phyloP scores from a whole-genome alignment of 768 basidiomycete genomes.

The Amanita phalloides region DNA sequence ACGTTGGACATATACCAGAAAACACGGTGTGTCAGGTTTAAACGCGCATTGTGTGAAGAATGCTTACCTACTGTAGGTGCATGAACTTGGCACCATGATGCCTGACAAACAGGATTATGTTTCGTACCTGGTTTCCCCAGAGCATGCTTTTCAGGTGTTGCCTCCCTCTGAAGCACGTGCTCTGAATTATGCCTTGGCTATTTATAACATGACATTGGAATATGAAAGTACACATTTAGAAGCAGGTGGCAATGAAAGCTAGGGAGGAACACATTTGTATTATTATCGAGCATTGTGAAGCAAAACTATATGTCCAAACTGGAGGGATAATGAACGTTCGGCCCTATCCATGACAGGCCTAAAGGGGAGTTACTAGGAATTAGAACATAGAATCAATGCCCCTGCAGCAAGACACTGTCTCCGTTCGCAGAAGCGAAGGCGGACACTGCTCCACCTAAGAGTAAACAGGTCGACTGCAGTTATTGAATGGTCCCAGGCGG shows the following conservation, averaged over 20 bases:
- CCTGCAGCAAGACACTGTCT: too few species aligned
- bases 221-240: not conserved
- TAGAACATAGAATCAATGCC: too few species aligned
- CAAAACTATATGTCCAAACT: too few species aligned
- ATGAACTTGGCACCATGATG: slow-evolving; percentile 44
- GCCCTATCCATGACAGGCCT: too few species aligned
- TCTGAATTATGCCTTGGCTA: slow-evolving; percentile 26
- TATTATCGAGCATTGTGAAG: not conserved
- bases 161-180: slow-evolving; percentile 20
- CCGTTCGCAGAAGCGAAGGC: too few species aligned
- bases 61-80: slow-evolving; percentile 24
- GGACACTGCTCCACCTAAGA: too few species aligned
- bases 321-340: too few species aligned
- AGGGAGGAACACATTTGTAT: not conserved
- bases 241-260: not conserved
- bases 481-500: too few species aligned
- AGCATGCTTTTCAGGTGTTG: slow-evolving; percentile 30
- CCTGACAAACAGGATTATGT: slow-evolving; percentile 40
- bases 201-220: slow-evolving; percentile 18
- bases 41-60: not conserved
- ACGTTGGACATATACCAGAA: slow-evolving; percentile 36
- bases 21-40: slow-evolving; percentile 33
- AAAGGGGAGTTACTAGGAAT: too few species aligned
- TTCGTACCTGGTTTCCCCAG: slow-evolving; percentile 28
- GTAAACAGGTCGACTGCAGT: too few species aligned